Evolutionary conservation across 2,329 filamentous ascomycete genomes (phyloP).

Genomic region (Thermomyces lanuginosus): DNA sequence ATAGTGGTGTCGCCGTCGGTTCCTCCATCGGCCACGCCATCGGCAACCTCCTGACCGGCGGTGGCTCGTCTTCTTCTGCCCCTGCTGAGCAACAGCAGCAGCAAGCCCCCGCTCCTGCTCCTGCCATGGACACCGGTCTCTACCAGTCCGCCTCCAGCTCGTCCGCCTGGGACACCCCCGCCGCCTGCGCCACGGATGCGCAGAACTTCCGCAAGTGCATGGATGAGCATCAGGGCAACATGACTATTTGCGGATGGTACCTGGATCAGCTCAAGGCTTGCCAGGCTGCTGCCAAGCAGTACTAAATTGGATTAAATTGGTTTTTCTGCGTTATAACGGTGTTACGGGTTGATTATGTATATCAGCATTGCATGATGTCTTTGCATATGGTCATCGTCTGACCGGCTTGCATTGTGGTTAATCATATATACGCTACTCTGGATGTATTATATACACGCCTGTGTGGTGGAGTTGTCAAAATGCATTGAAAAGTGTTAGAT

Average conservation of each 20-base stretch:
- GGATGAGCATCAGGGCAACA: slow-evolving; percentile 84
- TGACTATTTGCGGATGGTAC: slow-evolving; percentile 97
- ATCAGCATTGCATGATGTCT: slow-evolving; percentile 4
- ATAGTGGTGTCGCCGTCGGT: slow-evolving; percentile 86
- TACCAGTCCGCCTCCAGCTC: slow-evolving; percentile 23
- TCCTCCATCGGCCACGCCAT: slow-evolving; percentile 91
- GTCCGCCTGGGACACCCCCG: slow-evolving; percentile 34
- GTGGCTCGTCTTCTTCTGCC: slow-evolving; percentile 40
- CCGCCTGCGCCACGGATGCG: slow-evolving; percentile 66
- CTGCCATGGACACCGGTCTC: slow-evolving; percentile 33
- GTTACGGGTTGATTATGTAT: slow-evolving; percentile 1
- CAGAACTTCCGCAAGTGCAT: slow-evolving; percentile 86
- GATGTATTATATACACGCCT: too few relatives aligned
- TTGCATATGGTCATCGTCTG: slow-evolving; percentile 5
- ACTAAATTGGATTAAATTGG: slow-evolving; percentile 32
- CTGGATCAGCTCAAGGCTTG: slow-evolving; percentile 90
- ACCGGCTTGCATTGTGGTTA: too few relatives aligned
- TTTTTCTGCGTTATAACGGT: slow-evolving; percentile 6
- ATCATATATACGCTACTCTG: too few relatives aligned
- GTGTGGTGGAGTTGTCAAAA: too few relatives aligned
- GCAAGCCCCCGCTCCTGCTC: slow-evolving; percentile 37
- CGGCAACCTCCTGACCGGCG: slow-evolving; percentile 71
- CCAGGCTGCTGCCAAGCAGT: slow-evolving; percentile 58
- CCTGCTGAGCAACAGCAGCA: slow-evolving; percentile 37
- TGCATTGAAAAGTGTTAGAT: too few relatives aligned